Evolutionary conservation across 2,329 filamentous ascomycete genomes (phyloP).

Genomic region (Colletotrichum sp.): DNA sequence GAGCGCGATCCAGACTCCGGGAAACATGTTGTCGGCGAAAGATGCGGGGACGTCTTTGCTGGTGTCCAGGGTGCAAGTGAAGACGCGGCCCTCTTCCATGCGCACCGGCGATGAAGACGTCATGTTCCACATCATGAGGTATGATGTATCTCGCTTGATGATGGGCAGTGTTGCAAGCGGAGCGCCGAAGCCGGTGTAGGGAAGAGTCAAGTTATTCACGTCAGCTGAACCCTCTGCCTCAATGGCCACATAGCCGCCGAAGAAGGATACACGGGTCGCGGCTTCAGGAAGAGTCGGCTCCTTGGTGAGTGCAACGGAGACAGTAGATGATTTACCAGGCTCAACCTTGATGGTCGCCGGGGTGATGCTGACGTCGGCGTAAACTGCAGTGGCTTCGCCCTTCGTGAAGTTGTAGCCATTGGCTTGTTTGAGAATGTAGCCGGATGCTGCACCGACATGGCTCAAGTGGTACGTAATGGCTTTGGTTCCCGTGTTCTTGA

Average conservation of each 20-base stretch:
- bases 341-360: conserved; percentile 21
- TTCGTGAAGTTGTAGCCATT: neutral
- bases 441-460: conserved; percentile 30
- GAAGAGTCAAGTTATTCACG: neutral
- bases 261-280: conserved; percentile 28
- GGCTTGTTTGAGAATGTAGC: conserved; percentile 31
- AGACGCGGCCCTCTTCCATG: neutral
- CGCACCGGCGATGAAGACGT: neutral
- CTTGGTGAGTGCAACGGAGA: conserved; percentile 23
- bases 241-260: conserved; percentile 31
- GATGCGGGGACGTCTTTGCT: neutral
- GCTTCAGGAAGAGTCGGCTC: conserved; percentile 8
- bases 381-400: neutral
- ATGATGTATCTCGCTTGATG: neutral
- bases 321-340: conserved; percentile 10
- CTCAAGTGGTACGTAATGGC: conserved; percentile 35
- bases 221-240: conserved; percentile 9
- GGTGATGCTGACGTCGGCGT: neutral
- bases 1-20: neutral
- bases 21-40: neutral
- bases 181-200: conserved; percentile 3
- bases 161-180: neutral
- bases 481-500: conserved; percentile 37
- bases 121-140: neutral
- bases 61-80: neutral